A percentile compares a stretch with the other conserved stretches of the same genome.
Evolutionary conservation across 2,329 filamentous ascomycete species (phyloP).

Genomic region (Arthrobotrys sinensis): DNA sequence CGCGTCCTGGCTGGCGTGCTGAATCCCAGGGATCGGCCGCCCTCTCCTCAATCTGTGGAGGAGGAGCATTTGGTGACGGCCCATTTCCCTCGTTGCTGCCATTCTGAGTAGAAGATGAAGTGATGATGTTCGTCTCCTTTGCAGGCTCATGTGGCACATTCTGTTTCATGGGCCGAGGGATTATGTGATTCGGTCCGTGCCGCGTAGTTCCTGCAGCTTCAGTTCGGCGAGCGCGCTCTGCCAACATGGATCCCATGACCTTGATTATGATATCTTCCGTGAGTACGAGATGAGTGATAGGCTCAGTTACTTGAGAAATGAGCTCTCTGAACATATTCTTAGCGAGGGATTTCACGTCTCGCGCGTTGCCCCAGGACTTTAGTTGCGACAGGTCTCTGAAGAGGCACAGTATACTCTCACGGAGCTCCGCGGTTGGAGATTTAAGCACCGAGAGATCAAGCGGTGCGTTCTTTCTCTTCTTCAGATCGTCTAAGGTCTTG

Average conservation of each 20-base stretch:
- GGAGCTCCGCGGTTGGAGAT: slow-evolving; percentile 40
- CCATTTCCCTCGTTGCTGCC: slow-evolving; percentile 30
- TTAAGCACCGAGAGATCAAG: slow-evolving; percentile 61
- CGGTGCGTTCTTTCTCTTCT: slow-evolving; percentile 65
- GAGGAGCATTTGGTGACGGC: slow-evolving; percentile 33
- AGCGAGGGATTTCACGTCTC: slow-evolving; percentile 75
- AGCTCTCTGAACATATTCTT: slow-evolving; percentile 70
- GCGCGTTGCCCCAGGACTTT: slow-evolving; percentile 75
- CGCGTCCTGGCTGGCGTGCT: slow-evolving; percentile 67
- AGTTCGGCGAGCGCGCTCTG: slow-evolving; percentile 59
- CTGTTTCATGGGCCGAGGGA: slow-evolving; percentile 26
- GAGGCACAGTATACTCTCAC: slow-evolving; percentile 62
- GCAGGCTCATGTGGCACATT: slow-evolving; percentile 37
- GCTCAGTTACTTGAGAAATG: slow-evolving; percentile 62
- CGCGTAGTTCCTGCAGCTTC: slow-evolving; percentile 40
- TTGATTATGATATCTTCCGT: slow-evolving; percentile 56
- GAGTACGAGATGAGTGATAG: slow-evolving; percentile 61
- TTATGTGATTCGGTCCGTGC: slow-evolving; percentile 33
- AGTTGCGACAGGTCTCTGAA: slow-evolving; percentile 69
- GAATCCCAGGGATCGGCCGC: slow-evolving; percentile 44
- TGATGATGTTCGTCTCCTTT: slow-evolving; percentile 34
- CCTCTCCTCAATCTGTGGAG: slow-evolving; percentile 30
- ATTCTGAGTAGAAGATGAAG: slow-evolving; percentile 40
- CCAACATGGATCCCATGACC: slow-evolving; percentile 64
- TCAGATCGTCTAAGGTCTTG: slow-evolving; percentile 61